Base-by-base conservation (phyloP, 179 eudicot genomes). In the Silene coronaria region DNA sequence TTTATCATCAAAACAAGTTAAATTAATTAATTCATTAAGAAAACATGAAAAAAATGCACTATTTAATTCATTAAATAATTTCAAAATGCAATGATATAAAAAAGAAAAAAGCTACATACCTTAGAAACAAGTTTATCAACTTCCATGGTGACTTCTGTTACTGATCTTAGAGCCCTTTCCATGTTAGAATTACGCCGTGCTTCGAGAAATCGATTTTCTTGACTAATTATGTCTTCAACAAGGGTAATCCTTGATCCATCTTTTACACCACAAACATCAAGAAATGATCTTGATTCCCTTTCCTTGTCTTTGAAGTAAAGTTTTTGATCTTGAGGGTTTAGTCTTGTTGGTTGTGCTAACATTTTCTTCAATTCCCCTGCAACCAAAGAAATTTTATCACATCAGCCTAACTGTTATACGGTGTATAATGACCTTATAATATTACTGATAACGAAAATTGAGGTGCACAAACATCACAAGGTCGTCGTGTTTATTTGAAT, bases 351-450 rank as follows among this genome's bases (percentile, higher is more conserved):
- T n/a, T 82, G 82, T 36, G 80, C 89, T 79, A 90, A 70, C 86
- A 86, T 78, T 76, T 90, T 90, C 87, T 90, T 90, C 82, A 90
- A 69, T 2, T 91, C 95, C 76, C 92, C 95, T 88, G 84, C 63
- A 75, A 78, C 3, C 16, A 16, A 66, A 76, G 46, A 3, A 66
- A 7, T 5, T 1, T 5, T 23, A 58, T 3, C 6, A 53, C 3
- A 14, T 16, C 58, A 53, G 58, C 3, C 48, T 3, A 3, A 53
- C 58, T 53, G 58, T 0, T 53, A 17, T 53, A 51, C 21, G 17
- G 21, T 53, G 7, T 53, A 53, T n/a, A 53, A 53, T 6, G 21
- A 53, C 7, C 58, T 53, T 53, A 53, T 53, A 53, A 53, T 53
- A 53, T 9, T 42, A 42, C 48, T 42, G 3, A 11, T 42, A 42